Evolutionary conservation across 2,329 filamentous ascomycete genomes (phyloP).

Genomic region (Sporothrix luriei): DNA sequence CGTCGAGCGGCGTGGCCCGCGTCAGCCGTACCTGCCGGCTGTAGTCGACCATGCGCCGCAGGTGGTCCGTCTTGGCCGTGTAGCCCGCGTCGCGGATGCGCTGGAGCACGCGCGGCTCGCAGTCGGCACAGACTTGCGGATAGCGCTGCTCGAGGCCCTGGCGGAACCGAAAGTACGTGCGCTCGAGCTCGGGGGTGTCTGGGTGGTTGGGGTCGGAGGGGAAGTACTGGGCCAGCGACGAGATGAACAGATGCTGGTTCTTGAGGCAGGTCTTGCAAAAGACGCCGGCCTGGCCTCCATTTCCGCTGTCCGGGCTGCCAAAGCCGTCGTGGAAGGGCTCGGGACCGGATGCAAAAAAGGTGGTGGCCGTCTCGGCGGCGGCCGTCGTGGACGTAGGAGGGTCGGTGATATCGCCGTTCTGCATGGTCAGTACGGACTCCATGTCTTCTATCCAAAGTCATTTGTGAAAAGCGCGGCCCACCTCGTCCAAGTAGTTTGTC

Average conservation of each 20-base stretch:
- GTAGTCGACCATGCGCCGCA: conserved; percentile 73
- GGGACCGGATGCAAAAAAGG: conserved; percentile 53
- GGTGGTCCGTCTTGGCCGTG: conserved; percentile 78
- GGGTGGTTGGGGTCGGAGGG: conserved; percentile 66
- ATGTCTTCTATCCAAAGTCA: no score
- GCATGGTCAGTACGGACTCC: conserved; percentile 6
- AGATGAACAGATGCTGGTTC: conserved; percentile 82
- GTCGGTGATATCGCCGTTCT: conserved; percentile 89
- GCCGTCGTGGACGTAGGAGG: conserved; percentile 68
- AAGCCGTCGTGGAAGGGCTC: conserved; percentile 41
- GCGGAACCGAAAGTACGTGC: conserved; percentile 69
- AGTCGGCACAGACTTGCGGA: conserved; percentile 82
- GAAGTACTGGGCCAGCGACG: conserved; percentile 78
- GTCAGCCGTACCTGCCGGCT: conserved; percentile 52
- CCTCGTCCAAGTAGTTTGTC: conserved; percentile 85
- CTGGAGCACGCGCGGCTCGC: conserved; percentile 71
- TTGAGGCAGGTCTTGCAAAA: conserved; percentile 80
- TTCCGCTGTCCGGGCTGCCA: conserved; percentile 37
- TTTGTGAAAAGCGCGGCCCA: conserved; percentile 42
- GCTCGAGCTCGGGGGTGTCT: conserved; percentile 68
- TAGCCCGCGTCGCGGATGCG: conserved; percentile 73
- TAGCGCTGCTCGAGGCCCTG: conserved; percentile 77
- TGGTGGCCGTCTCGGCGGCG: conserved; percentile 47
- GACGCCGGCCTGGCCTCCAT: conserved; percentile 40
- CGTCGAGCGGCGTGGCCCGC: conserved; percentile 49